Conservation (phyloP, 306 rosid species). For the Vigna unguiculata region DNA sequence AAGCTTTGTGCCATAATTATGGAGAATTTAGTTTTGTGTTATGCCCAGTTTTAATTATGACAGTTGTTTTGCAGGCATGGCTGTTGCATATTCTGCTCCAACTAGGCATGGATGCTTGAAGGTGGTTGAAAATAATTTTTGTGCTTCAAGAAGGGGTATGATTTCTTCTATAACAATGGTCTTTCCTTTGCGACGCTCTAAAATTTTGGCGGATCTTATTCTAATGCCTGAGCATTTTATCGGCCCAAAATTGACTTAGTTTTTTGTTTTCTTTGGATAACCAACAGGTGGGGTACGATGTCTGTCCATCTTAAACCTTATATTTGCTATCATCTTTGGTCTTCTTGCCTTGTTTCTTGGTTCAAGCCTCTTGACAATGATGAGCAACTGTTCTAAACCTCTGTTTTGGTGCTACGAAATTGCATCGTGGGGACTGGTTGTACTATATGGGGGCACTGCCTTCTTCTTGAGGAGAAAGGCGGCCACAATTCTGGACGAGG, state of each 20-base stretch:
- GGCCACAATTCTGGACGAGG: slow-evolving; percentile 75
- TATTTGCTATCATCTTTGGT: slow-evolving; percentile 82
- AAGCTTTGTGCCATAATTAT: slow-evolving; percentile 22
- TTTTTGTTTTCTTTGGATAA: slow-evolving; percentile 40
- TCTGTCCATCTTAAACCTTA: slow-evolving; percentile 77
- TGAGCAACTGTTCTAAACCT: slow-evolving; percentile 84
- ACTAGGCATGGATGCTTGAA: slow-evolving; percentile 86
- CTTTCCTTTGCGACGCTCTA: not conserved
- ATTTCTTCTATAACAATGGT: slow-evolving; percentile 31
- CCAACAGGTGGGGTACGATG: slow-evolving; percentile 93
- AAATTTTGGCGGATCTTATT: slow-evolving; percentile 21
- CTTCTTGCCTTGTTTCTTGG: slow-evolving; percentile 94
- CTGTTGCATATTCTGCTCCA: slow-evolving; percentile 87
- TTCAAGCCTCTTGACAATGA: slow-evolving; percentile 87
- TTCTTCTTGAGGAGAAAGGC: slow-evolving; percentile 82
- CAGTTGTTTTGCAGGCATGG: slow-evolving; percentile 66
- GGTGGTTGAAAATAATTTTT: slow-evolving; percentile 90
- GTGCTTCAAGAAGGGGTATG: slow-evolving; percentile 93
- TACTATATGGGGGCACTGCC: slow-evolving; percentile 87
- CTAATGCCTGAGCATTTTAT: not conserved
- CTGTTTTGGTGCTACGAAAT: slow-evolving; percentile 95
- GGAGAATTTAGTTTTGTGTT: slow-evolving; percentile 4
- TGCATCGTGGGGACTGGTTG: slow-evolving; percentile 80
- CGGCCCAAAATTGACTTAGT: slow-evolving; percentile 1
- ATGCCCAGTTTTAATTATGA: slow-evolving; percentile 32